Evolutionary conservation across 2,329 filamentous ascomycete genomes (phyloP).

Genomic region (Orbilia quercus): DNA sequence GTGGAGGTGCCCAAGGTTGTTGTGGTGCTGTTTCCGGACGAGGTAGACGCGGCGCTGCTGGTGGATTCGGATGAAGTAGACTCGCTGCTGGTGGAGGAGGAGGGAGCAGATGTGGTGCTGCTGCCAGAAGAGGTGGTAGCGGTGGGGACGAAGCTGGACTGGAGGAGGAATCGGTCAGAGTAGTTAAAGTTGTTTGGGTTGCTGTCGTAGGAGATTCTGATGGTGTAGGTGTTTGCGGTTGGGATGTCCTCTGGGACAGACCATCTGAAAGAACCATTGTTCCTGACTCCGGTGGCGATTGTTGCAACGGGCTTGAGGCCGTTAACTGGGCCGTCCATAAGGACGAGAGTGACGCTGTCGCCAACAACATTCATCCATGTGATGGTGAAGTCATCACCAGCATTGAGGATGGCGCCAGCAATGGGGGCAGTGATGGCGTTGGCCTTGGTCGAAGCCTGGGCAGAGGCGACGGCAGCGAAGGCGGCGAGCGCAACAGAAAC

Average conservation of each 20-base stretch:
- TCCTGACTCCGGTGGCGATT: conserved; percentile 8
- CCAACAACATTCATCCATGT: conserved; percentile 33
- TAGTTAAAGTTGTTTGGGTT: conserved; percentile 50
- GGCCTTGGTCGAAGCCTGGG: conserved; percentile 18
- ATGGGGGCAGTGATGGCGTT: conserved; percentile 26
- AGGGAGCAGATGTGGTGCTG: conserved; percentile 18
- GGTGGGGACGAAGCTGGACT: conserved; percentile 11
- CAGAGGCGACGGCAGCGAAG: conserved; percentile 33
- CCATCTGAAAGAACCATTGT: conserved; percentile 42
- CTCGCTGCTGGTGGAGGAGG: conserved; percentile 3
- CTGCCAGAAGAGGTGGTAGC: conserved; percentile 5
- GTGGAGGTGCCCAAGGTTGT: conserved; percentile 26
- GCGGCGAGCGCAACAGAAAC: conserved; percentile 42
- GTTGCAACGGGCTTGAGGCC: conserved; percentile 16
- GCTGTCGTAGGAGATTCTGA: conserved; percentile 49
- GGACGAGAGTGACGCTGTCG: conserved; percentile 14
- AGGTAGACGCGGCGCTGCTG: neutral
- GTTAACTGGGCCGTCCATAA: conserved; percentile 25
- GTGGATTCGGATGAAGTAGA: neutral
- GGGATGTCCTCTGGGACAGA: conserved; percentile 21
- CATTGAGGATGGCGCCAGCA: conserved; percentile 10
- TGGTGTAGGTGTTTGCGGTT: conserved; percentile 14
- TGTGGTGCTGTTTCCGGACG: conserved; percentile 2
- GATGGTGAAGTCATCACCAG: conserved; percentile 19
- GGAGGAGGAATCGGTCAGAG: conserved; percentile 49